Base-by-base conservation (phyloP, 2,329 filamentous ascomycete genomes). In the Scleromitrula shiraiana region DNA sequence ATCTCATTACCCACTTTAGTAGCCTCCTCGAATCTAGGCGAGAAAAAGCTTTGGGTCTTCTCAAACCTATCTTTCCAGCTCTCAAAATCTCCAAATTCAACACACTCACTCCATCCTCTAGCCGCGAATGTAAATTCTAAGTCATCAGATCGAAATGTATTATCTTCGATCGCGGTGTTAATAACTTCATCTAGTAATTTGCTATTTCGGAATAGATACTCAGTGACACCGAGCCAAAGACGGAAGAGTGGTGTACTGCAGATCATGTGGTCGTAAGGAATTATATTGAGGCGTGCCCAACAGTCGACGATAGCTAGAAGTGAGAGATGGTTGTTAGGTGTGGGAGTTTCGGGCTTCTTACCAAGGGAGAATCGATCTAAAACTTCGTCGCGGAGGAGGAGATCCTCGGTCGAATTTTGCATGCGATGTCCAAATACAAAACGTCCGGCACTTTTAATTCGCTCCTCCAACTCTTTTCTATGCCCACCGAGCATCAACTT, bases 201-300 rank as follows among this genome's bases (percentile, higher is more conserved):
- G 15, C 79, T 75, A 61, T 90, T 89, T 55, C 89, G 83, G 72
- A 96, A 98, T 30, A 98, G 75, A 64, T 95, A 91, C 69, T 98
- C 93, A 1, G 90, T 91, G n/a, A 96, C 94, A 49, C 93, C 93
- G 27, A 98, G 78, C 80, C 93, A 96, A 55, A 98, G 80, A 42
- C 93, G 85, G 73, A 98, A 98, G 39, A 97, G 79, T 70, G 93
- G 93, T 32, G 93, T 98, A 46, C 89, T 95, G 71, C 93, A 98
- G 58, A 98, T 94, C 90, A 98, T 98, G 72, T 98, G 94, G 68
- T 98, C 91, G 67, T 98, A 98, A 0, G 93, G 93, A 40, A 94
- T 85, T 60, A 96, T 98, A 27, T 82, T 85, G 38, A 97, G 76
- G 57, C 88, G 87, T 64, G 87, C 93, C 93, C 93, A 98, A 69